Percentiles rank a stretch among this genome's conserved stretches.
These are phyloP conservation scores for Trichoderma sp. DNA, from an alignment of 2,329 filamentous ascomycete species.

Conservation along the genomic window DNA sequence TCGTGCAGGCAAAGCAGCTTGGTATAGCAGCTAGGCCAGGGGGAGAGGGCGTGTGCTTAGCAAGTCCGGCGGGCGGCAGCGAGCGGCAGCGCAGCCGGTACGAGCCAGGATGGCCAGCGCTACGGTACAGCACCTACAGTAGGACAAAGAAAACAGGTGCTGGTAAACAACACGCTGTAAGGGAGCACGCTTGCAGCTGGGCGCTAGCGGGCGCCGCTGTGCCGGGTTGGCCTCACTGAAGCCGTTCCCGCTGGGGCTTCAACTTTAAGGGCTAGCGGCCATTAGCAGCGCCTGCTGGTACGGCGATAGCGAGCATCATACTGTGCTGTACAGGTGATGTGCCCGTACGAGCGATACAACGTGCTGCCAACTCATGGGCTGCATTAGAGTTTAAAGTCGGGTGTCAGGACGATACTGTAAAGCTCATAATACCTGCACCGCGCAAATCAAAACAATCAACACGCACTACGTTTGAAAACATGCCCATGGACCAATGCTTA, in stretches of 20 bases:
- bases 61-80: slow-evolving; percentile 16
- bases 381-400: background rate
- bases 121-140: background rate
- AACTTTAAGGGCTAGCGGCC: slow-evolving; percentile 5
- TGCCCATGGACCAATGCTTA: background rate
- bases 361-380: background rate
- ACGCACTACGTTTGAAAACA: background rate
- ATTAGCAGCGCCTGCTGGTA: background rate
- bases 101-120: background rate
- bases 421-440: background rate
- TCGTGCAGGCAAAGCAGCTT: slow-evolving; percentile 2
- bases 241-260: slow-evolving; percentile 18
- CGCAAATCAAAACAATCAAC: background rate
- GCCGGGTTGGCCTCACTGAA: slow-evolving; percentile 20
- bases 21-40: background rate
- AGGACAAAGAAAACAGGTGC: background rate
- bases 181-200: slow-evolving; percentile 7
- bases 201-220: slow-evolving; percentile 24
- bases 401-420: too few relatives aligned
- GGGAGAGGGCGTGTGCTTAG: slow-evolving; percentile 4
- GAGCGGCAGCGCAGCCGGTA: slow-evolving; percentile 1
- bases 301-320: too few relatives aligned
- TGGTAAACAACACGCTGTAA: slow-evolving; percentile 3
- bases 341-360: background rate
- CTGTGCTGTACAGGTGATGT: too few relatives aligned